Conservation (phyloP, 768 basidiomycete genomes). For the Pleurotus ostreatus region DNA sequence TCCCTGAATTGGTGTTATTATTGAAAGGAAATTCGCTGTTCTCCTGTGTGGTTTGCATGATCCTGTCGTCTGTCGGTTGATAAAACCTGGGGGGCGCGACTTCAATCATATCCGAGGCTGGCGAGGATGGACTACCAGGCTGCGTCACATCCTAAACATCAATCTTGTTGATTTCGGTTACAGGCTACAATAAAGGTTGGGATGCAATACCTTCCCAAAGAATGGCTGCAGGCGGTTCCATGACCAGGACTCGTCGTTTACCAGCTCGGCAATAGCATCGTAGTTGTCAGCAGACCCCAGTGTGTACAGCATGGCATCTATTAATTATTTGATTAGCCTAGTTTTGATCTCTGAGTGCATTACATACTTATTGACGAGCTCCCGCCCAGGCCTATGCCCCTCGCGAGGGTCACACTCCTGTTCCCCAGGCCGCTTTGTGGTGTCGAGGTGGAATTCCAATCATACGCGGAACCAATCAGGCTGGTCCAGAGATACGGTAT, state of each 20-base stretch:
- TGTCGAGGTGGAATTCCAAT: conserved; percentile 25
- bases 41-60: conserved; percentile 21
- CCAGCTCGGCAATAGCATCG: conserved; percentile 18
- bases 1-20: conserved; percentile 28
- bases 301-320: conserved; percentile 21
- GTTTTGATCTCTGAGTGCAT: neutral
- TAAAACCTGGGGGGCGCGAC: conserved; percentile 19
- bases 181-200: conserved; percentile 9
- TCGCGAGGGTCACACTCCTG: conserved; percentile 14
- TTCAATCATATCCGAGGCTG: conserved; percentile 13
- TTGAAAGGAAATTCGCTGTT: conserved; percentile 26
- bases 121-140: conserved; percentile 22
- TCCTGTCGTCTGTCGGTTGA: conserved; percentile 14
- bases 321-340: neutral
- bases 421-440: conserved; percentile 16
- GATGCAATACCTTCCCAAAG: conserved; percentile 16
- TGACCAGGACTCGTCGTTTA: conserved; percentile 23
- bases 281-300: conserved; percentile 22
- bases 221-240: conserved; percentile 22
- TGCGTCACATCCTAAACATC: conserved; percentile 21
- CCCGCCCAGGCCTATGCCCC: conserved; percentile 20
- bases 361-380: conserved; percentile 16
- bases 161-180: conserved; percentile 14
- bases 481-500: conserved; percentile 10
- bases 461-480: conserved; percentile 11